Conservation (phyloP, 306 rosid species). For the Fragaria vesca region DNA sequence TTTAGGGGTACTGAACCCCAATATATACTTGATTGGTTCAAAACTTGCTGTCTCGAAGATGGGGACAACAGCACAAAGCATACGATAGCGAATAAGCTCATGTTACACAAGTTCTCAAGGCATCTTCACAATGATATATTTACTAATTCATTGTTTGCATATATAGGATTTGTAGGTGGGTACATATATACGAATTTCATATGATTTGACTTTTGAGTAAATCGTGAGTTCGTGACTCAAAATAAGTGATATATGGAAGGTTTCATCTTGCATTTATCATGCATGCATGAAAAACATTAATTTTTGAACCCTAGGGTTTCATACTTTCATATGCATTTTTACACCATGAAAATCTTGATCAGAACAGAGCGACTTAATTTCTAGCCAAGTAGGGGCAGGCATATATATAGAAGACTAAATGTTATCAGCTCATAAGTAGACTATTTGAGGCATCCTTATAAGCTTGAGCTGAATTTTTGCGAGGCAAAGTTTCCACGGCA, state of each 20-base stretch:
- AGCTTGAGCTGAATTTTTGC: constrained; percentile 16
- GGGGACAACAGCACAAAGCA: neutral
- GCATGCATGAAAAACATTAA: neutral
- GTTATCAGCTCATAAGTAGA: constrained; percentile 14
- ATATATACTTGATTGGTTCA: neutral
- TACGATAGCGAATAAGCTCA: neutral
- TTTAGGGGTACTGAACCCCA: too few relatives aligned
- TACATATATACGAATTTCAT: neutral
- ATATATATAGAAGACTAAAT: neutral
- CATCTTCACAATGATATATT: neutral
- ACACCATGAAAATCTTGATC: neutral
- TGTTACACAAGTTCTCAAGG: neutral
- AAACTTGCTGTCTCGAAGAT: neutral
- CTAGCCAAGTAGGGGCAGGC: neutral
- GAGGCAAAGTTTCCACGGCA: constrained; percentile 20
- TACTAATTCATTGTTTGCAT: neutral
- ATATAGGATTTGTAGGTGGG: neutral
- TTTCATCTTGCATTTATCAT: neutral
- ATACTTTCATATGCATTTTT: neutral
- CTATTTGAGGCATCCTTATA: constrained; percentile 1
- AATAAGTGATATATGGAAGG: neutral
- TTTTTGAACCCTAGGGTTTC: neutral
- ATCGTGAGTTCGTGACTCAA: neutral
- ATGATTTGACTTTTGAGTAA: neutral
- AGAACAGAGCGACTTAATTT: neutral